Conservation (phyloP, 345 rosid species). For the Rubroshorea leprosula region DNA sequence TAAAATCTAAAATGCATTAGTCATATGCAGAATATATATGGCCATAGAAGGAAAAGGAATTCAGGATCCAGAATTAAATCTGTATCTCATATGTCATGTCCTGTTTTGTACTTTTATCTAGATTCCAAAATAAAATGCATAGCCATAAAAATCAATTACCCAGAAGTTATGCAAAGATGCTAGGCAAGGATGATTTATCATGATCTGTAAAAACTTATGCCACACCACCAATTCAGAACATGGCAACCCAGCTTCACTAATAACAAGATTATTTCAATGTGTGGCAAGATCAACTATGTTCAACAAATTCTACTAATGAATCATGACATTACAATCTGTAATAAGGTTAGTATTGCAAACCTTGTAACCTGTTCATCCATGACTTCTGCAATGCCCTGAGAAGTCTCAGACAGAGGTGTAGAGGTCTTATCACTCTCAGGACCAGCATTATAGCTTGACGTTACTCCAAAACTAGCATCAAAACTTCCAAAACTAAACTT, state of each 20-base stretch:
- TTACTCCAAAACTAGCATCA: conserved; percentile 65
- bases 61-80: background rate
- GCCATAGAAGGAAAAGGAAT: background rate
- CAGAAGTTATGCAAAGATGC: background rate
- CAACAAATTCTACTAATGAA: background rate
- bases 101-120: background rate
- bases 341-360: conserved; percentile 27
- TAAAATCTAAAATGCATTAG: background rate
- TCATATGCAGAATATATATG: background rate
- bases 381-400: conserved; percentile 49
- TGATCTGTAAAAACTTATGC: background rate
- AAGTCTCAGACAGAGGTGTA: conserved; percentile 54
- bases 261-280: background rate
- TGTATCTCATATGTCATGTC: background rate
- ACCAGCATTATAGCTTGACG: conserved; percentile 27
- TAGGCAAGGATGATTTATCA: background rate
- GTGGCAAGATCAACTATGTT: conserved; percentile 6
- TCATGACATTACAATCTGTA: background rate
- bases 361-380: conserved; percentile 52
- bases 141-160: background rate
- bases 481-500: conserved; percentile 96
- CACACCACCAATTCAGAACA: background rate
- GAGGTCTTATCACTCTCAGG: conserved; percentile 66
- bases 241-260: background rate
- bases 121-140: background rate